Base-by-base conservation (phyloP, 495 filamentous ascomycete genomes). In the Podospora pseudocomata region DNA sequence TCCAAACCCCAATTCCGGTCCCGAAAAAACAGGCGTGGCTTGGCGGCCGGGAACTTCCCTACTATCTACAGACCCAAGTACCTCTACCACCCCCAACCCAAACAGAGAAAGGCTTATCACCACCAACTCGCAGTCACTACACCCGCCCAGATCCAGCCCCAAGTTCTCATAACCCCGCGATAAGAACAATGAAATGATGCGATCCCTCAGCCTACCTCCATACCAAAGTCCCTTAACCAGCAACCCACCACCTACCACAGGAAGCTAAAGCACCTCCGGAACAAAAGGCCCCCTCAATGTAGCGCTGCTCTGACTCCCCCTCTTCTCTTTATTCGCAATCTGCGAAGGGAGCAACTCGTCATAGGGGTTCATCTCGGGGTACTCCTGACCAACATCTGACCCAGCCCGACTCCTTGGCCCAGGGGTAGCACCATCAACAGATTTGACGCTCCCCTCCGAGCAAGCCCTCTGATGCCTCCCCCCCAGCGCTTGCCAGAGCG, bases 291-390 rank as follows among this genome's bases (percentile, higher is more conserved):
- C 66, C 32, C 32, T 68, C 60, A 73, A 32, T 54, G 56, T 65
- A 2, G 57, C 63, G 20, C 27, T 63, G 13, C 30, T 34, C 49
- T 30, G 16, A 32, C 4, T 15, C 59, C 18, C 61, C 19, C 61
- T 32, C 61, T 63, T 63, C 32, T 34, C 19, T 11, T 23, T 15
- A 4, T 32, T 13, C 60, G 7, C 4, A 13, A 4, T 19, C 60
- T 30, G 28, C 28, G 23, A 63, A 30, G 23, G 27, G 4, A 61
- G 20, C 0, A 26, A 18, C n/a, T 57, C 66, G 3, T 54, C 27
- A 34, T 69, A 71, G 6, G 66, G 71, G 15, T 65, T 70, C 71
- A 73, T 65, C 6, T 70, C 65, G n/a, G 71, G 71, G 23, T 73
- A 73, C 16, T 73, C 68, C 16, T 26, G 19, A 9, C 16, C n/a